These are phyloP conservation scores for Chamaenerion angustifolium DNA, from an alignment of 345 rosid genomes.

Conservation along the genomic window DNA sequence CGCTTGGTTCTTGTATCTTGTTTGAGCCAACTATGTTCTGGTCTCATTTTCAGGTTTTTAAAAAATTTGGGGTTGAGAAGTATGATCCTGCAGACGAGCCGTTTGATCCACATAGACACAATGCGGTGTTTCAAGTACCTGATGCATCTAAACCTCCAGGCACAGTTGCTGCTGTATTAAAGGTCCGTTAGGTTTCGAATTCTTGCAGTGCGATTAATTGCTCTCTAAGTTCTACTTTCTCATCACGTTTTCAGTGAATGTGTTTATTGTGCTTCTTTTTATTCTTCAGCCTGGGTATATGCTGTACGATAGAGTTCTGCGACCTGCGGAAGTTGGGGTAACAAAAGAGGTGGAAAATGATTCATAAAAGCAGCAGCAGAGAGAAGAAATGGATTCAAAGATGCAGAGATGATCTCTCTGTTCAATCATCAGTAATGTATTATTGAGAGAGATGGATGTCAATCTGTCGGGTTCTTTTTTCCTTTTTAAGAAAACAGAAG, in stretches of 20 bases:
- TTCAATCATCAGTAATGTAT: too few species aligned
- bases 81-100: constrained; percentile 67
- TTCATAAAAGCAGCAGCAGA: constrained; percentile 9
- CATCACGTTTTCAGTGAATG: too few species aligned
- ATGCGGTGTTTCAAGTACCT: constrained; percentile 66
- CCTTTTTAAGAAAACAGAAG: too few species aligned
- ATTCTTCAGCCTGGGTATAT: constrained; percentile 65
- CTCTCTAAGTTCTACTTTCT: too few species aligned
- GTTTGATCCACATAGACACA: constrained; percentile 83
- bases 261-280: not conserved
- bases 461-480: too few species aligned
- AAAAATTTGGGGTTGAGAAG: constrained; percentile 58
- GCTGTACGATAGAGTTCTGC: constrained; percentile 62
- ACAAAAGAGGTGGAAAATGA: constrained; percentile 35
- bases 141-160: constrained; percentile 82
- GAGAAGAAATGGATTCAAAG: constrained; percentile 5
- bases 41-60: constrained; percentile 43
- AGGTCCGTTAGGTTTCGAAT: constrained; percentile 26
- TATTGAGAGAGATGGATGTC: too few species aligned
- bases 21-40: not conserved
- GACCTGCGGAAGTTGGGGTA: constrained; percentile 96
- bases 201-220: too few species aligned
- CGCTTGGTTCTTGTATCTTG: not conserved
- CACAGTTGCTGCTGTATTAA: constrained; percentile 65
- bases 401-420: too few species aligned